Evolutionary conservation across 768 basidiomycete species (phyloP), one percentile per base, ranked within the genome.

Genomic region (Tulasnella sp.): DNA sequence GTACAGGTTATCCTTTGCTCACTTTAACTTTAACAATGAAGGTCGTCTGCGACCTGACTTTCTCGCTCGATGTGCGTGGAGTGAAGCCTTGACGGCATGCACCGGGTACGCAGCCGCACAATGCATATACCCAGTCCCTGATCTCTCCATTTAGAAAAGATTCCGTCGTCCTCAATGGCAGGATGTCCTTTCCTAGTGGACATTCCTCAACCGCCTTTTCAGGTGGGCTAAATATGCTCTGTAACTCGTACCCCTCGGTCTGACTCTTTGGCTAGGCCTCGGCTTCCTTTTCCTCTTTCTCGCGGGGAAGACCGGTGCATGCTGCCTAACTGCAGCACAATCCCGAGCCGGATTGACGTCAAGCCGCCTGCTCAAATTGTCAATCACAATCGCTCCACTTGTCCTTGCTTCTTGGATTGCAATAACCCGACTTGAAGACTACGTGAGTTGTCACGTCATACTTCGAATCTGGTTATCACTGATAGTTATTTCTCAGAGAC

Each of bases 171-270:
- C 80, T 12, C 69, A 80, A 32, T 15, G 60, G 62, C 5, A 57
- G 58, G 17, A 72, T 74, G 54, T 83, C 81, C 0, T 84, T 84
- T 63, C 82, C 82, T 6, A 82, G 81, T 9, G 82, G 82, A 5
- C 82, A 84, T 65, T 81, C 82, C 1, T 80, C 81, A 1, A 77
- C 77, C 9, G 82, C 77, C 6, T 83, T 80, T 63, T 72, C 77
- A 2, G 81, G 81, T 29, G 21, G 29, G 23, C 21, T 25, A 27
- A 29, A 23, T 31, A 7, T n/a, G n/a, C 27, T 14, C n/a, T n/a
- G n/a, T n/a, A n/a, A n/a, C n/a, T n/a, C n/a, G n/a, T n/a, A n/a
- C n/a, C n/a, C n/a, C n/a, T n/a, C n/a, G n/a, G n/a, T 34, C 34
- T 36, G 37, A 52, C 37, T n/a, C 23, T 11, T 37, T 37, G 25